Evolutionary conservation across 306 rosid genomes (phyloP).

Genomic region (Casuarina glauca): DNA sequence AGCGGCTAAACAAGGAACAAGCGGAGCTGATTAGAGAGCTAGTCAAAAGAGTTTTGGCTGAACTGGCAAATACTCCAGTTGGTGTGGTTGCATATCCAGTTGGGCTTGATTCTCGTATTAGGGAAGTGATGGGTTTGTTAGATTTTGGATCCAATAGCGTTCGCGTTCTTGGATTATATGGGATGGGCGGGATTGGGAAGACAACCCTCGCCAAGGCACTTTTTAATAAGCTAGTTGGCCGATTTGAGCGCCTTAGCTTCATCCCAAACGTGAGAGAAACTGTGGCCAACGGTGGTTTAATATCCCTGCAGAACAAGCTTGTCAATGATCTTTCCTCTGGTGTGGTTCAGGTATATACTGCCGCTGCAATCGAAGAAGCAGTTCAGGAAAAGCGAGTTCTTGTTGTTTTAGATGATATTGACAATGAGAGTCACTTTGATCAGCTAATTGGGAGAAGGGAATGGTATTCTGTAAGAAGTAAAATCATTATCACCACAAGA

Average conservation of each 20-base stretch:
- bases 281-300: conserved; percentile 39
- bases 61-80: conserved; percentile 47
- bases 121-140: conserved; percentile 20
- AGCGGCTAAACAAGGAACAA: not conserved
- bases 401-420: conserved; percentile 65
- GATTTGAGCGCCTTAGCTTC: conserved; percentile 46
- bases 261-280: conserved; percentile 47
- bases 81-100: conserved; percentile 43
- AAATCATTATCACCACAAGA: conserved; percentile 58
- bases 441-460: conserved; percentile 36
- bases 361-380: conserved; percentile 15
- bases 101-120: conserved; percentile 48
- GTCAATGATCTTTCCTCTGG: conserved; percentile 23
- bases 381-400: conserved; percentile 39
- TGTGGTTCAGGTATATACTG: not conserved
- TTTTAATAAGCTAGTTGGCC: conserved; percentile 39
- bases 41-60: conserved; percentile 39
- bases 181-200: conserved; percentile 72
- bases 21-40: conserved; percentile 19
- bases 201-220: conserved; percentile 69
- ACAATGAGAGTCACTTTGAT: conserved; percentile 39
- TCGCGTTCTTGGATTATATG: conserved; percentile 51
- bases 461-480: conserved; percentile 59
- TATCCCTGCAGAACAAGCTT: conserved; percentile 41
- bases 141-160: conserved; percentile 41